phyloP scores from a whole-genome alignment of 176 grass and related monocot species.

The Puya raimondii region DNA sequence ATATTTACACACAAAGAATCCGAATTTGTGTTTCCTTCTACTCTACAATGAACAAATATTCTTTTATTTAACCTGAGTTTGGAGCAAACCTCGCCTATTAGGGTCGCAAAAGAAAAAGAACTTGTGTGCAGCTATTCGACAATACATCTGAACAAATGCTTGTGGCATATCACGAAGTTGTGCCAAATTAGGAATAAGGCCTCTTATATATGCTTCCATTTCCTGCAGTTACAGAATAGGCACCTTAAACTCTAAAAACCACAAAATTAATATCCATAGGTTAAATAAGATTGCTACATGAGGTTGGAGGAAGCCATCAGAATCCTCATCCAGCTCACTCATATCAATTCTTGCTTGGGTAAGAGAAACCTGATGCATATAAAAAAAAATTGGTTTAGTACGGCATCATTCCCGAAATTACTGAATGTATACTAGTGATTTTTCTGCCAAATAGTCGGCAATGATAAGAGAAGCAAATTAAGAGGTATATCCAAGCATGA shows the following conservation, averaged over 20 bases:
- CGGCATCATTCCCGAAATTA: background rate
- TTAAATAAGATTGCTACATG: conserved; percentile 45
- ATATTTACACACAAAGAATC: background rate
- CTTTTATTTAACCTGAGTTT: background rate
- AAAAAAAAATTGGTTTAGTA: conserved; percentile 6
- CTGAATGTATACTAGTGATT: background rate
- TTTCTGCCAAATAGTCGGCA: too few species aligned
- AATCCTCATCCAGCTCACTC: conserved; percentile 99
- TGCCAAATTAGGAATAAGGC: conserved; percentile 93
- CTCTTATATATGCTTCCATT: conserved; percentile 99
- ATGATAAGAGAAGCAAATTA: too few species aligned
- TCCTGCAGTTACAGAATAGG: conserved; percentile 48
- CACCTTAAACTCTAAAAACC: conserved; percentile 13
- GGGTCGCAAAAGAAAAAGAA: conserved; percentile 99
- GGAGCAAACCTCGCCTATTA: conserved; percentile 63
- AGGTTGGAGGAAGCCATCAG: conserved; percentile 98
- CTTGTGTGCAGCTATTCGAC: conserved; percentile 96
- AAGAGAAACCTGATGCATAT: conserved; percentile 73
- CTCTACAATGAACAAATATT: background rate
- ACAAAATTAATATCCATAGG: conserved; percentile 6
- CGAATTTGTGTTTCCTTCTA: background rate
- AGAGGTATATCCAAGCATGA: too few species aligned
- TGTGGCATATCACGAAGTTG: conserved; percentile 86
- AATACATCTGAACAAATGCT: conserved; percentile 96
- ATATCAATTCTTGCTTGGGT: conserved; percentile 99